Percentiles rank a stretch among this genome's conserved stretches.
Evolutionary conservation across 495 filamentous ascomycete genomes (phyloP).

Genomic region (Pyrenula massariospora): DNA sequence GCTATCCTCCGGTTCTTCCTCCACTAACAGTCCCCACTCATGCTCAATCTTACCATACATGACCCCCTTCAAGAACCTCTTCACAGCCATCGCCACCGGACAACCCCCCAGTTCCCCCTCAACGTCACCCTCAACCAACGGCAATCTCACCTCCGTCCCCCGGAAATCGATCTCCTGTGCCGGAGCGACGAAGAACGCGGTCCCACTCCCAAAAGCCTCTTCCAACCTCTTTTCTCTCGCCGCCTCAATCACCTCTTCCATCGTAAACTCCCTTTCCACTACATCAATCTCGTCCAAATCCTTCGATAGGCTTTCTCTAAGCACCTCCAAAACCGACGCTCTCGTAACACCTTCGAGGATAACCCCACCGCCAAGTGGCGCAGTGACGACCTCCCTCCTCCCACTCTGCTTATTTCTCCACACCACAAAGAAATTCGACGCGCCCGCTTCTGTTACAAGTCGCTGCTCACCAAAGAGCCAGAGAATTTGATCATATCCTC

Average conservation of each 20-base stretch:
- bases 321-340: conserved; percentile 62
- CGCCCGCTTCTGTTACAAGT: conserved; percentile 82
- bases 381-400: conserved; percentile 65
- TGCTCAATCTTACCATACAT: conserved; percentile 78
- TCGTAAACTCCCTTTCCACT: conserved; percentile 69
- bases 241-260: conserved; percentile 65
- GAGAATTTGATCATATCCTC: conserved; percentile 15
- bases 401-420: conserved; percentile 57
- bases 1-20: no score
- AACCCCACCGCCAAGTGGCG: conserved; percentile 65
- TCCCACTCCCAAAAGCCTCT: conserved; percentile 79
- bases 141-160: conserved; percentile 53
- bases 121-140: conserved; percentile 40
- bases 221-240: conserved; percentile 54
- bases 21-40: conserved; percentile 67
- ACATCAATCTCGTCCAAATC: conserved; percentile 45
- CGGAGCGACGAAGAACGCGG: conserved; percentile 77
- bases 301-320: conserved; percentile 42
- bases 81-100: conserved; percentile 54
- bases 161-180: conserved; percentile 64
- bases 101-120: background rate
- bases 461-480: conserved; percentile 36
- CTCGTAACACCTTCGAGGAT: conserved; percentile 82
- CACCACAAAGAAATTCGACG: conserved; percentile 82
- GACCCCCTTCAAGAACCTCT: conserved; percentile 68